Evolutionary conservation across 257 asterid species (phyloP).

Genomic region (Solanum arcanum): DNA sequence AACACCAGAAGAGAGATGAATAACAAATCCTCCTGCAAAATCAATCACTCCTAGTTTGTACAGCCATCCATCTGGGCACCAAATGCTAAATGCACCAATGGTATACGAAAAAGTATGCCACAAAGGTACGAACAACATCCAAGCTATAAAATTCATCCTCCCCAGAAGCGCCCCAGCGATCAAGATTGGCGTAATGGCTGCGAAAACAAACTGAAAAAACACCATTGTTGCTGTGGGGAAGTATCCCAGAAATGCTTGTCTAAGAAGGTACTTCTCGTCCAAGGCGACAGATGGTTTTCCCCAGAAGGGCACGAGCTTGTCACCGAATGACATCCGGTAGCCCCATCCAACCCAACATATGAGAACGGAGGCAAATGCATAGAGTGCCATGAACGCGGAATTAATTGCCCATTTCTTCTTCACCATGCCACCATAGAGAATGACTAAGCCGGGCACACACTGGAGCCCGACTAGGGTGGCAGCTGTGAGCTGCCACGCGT

Average conservation of each 20-base stretch:
- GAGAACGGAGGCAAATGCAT: conserved; percentile 37
- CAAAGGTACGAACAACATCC: conserved; percentile 52
- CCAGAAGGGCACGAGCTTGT: conserved; percentile 12
- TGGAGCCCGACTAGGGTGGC: conserved; percentile 55
- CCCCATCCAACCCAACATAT: conserved; percentile 58
- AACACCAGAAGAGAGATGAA: conserved; percentile 51
- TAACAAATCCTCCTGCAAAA: conserved; percentile 50
- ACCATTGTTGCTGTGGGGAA: conserved; percentile 51
- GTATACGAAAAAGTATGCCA: conserved; percentile 57
- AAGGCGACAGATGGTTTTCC: conserved; percentile 33
- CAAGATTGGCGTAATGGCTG: conserved; percentile 36
- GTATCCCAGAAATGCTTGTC: conserved; percentile 36
- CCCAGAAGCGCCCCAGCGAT: conserved; percentile 49
- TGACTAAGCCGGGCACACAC: conserved; percentile 38
- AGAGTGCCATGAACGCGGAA: conserved; percentile 42
- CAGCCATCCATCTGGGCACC: conserved; percentile 52
- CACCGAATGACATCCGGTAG: conserved; percentile 39
- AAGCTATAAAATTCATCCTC: conserved; percentile 41
- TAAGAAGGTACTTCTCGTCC: conserved; percentile 23
- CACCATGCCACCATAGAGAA: conserved; percentile 41
- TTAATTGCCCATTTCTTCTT: conserved; percentile 48
- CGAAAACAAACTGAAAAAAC: conserved; percentile 45
- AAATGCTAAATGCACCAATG: conserved; percentile 42
- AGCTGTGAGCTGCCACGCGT: conserved; percentile 50
- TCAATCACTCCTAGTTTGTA: conserved; percentile 44